phyloP scores from a whole-genome alignment of 345 rosid species.

The Dovyalis caffra region DNA sequence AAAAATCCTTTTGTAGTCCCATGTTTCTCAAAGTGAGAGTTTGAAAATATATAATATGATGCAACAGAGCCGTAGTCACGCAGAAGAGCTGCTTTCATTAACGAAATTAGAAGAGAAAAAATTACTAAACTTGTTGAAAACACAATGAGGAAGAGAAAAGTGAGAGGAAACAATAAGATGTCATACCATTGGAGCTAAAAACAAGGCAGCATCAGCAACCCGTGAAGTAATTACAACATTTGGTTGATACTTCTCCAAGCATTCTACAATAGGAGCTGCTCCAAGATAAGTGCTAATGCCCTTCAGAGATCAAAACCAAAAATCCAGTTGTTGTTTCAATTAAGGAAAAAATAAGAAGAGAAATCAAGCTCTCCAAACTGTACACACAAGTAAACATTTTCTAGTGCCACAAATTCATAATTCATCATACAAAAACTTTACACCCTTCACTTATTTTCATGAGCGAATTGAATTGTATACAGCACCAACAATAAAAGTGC shows the following conservation, averaged over 20 bases:
- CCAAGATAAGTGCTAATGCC: slow-evolving; percentile 88
- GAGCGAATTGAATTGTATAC: neutral
- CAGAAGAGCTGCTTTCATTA: neutral
- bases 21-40: too few relatives aligned
- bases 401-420: neutral
- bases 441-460: slow-evolving; percentile 1
- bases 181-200: slow-evolving; percentile 90
- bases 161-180: neutral
- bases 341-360: neutral
- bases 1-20: too few relatives aligned
- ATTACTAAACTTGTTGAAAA: neutral
- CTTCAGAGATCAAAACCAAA: slow-evolving; percentile 39
- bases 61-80: neutral
- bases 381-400: neutral
- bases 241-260: slow-evolving; percentile 79
- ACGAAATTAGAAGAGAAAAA: neutral
- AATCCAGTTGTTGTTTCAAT: neutral
- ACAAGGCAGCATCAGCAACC: slow-evolving; percentile 87
- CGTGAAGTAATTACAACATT: slow-evolving; percentile 80
- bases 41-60: neutral
- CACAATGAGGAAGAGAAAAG: neutral
- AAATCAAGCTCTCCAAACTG: neutral
- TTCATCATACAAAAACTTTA: neutral
- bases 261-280: slow-evolving; percentile 91
- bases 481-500: neutral